A percentile compares a stretch with the other conserved stretches of the same genome.
Conservation (phyloP, 2,329 filamentous ascomycete species). For the Exophiala sp. region DNA sequence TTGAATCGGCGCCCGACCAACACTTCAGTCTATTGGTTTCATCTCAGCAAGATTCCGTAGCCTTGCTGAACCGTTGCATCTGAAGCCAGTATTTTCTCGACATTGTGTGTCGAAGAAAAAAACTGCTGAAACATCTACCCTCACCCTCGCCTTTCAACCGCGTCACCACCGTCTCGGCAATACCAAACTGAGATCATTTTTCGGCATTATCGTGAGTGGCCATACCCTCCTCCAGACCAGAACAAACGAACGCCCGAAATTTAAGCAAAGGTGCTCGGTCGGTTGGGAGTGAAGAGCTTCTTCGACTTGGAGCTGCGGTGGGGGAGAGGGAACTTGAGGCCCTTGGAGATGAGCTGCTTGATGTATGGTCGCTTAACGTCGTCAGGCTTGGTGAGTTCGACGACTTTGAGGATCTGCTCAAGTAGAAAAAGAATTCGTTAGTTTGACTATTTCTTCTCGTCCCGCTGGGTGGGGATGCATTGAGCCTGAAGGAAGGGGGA, state of each 20-base stretch:
- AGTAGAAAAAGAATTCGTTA: neutral
- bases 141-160: neutral
- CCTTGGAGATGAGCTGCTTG: conserved; percentile 93
- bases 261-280: conserved; percentile 98
- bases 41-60: neutral
- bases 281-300: conserved; percentile 88
- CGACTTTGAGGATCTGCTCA: conserved; percentile 89
- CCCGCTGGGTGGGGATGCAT: neutral
- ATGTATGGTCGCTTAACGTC: conserved; percentile 98
- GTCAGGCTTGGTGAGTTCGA: conserved; percentile 90
- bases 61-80: neutral
- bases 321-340: conserved; percentile 96
- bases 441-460: too few relatives aligned
- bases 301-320: conserved; percentile 84
- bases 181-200: neutral
- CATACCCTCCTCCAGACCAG: neutral
- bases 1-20: neutral
- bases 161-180: neutral
- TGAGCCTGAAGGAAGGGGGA: too few relatives aligned
- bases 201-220: neutral
- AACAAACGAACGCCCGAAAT: conserved; percentile 28
- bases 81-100: neutral
- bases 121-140: neutral
- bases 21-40: too few relatives aligned
- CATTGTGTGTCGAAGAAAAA: too few relatives aligned